Evolutionary conservation across 2,329 filamentous ascomycete species (phyloP).

Genomic region (Trichoderma simmonsii): DNA sequence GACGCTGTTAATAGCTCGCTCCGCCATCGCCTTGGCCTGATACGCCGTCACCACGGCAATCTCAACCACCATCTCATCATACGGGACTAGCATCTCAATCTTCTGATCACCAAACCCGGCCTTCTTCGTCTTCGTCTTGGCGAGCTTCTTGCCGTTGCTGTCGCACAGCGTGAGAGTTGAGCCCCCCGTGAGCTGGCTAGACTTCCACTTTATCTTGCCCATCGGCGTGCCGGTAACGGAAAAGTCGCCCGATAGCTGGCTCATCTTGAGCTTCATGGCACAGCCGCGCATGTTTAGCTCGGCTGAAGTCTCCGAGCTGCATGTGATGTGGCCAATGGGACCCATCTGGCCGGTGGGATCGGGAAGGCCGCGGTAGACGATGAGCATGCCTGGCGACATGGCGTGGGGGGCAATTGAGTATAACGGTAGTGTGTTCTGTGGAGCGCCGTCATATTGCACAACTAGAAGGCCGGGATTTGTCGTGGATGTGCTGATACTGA

Average conservation of each 20-base stretch:
- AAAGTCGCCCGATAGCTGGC: background rate
- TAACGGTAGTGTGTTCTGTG: background rate
- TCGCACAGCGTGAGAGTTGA: background rate
- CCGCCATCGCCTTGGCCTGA: background rate
- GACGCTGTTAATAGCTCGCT: background rate
- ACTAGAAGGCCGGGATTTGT: background rate
- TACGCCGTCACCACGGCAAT: constrained; percentile 1
- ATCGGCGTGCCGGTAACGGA: background rate
- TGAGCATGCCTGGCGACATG: background rate
- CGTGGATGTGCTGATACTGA: background rate
- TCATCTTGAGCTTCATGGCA: background rate
- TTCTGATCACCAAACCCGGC: background rate
- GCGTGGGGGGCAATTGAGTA: constrained; percentile 1
- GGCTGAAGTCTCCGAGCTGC: background rate
- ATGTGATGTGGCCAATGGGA: background rate
- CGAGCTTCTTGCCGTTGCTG: background rate
- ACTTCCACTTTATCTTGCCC: constrained; percentile 5
- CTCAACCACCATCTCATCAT: background rate
- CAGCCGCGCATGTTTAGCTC: background rate
- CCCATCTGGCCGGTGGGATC: background rate
- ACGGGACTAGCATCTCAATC: background rate
- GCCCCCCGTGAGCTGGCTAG: background rate
- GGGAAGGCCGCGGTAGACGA: background rate
- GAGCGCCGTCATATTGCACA: background rate
- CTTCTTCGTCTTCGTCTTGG: background rate